phyloP scores from a whole-genome alignment of 306 rosid species.

The Quillaja saponaria region DNA sequence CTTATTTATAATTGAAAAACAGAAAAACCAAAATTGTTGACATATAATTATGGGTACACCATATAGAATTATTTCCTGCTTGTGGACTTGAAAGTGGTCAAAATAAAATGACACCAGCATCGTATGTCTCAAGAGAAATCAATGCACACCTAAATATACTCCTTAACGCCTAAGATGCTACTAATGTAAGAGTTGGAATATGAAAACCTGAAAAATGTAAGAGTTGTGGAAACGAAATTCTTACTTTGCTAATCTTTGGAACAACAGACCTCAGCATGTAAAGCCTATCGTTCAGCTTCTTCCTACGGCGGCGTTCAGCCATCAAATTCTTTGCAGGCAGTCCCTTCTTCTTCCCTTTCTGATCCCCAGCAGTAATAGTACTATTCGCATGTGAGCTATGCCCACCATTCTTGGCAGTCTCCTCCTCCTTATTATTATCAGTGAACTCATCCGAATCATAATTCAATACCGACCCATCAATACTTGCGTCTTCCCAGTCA shows the following conservation, averaged over 20 bases:
- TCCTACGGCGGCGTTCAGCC: slow-evolving; percentile 96
- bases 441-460: slow-evolving; percentile 81
- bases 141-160: neutral
- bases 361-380: slow-evolving; percentile 49
- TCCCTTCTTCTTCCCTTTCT: slow-evolving; percentile 90
- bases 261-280: slow-evolving; percentile 97
- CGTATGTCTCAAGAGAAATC: neutral
- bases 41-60: no score
- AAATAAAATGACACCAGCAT: neutral
- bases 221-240: slow-evolving; percentile 7
- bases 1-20: no score
- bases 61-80: no score
- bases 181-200: neutral
- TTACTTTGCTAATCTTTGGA: slow-evolving; percentile 96
- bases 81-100: no score
- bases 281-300: slow-evolving; percentile 95
- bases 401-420: slow-evolving; percentile 51
- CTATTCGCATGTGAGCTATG: slow-evolving; percentile 61
- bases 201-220: neutral
- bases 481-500: slow-evolving; percentile 57
- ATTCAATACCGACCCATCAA: slow-evolving; percentile 69
- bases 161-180: no score
- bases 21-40: no score
- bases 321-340: slow-evolving; percentile 94
- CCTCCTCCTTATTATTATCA: slow-evolving; percentile 55